Conservation (phyloP, 2,329 filamentous ascomycete genomes). For the Aureobasidium namibiae region DNA sequence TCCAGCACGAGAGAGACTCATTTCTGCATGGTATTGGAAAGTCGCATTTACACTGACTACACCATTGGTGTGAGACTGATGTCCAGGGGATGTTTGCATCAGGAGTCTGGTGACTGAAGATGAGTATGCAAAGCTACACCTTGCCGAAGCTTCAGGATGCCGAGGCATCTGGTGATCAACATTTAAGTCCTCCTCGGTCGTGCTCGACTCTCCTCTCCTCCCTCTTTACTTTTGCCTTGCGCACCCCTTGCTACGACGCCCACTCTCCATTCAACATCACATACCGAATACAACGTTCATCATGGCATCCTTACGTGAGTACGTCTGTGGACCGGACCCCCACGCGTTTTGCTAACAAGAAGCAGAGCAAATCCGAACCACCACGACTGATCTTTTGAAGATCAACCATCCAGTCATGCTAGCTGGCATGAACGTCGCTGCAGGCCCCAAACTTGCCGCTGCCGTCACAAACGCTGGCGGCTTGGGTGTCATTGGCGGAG, state of each 20-base stretch:
- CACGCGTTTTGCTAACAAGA: conserved; percentile 21
- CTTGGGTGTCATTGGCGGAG: conserved; percentile 90
- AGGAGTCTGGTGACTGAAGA: background rate
- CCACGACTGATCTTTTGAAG: conserved; percentile 89
- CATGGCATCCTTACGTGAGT: conserved; percentile 78
- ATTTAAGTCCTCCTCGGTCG: conserved; percentile 5
- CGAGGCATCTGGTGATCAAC: conserved; percentile 10
- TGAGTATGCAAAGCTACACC: background rate
- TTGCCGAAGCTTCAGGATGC: background rate
- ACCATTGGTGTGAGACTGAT: no score
- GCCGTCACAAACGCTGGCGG: conserved; percentile 96
- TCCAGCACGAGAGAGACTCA: background rate
- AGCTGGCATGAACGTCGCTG: conserved; percentile 98
- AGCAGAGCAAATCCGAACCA: conserved; percentile 79
- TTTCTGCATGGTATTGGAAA: background rate
- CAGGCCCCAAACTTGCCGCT: conserved; percentile 89
- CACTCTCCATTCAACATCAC: conserved; percentile 10
- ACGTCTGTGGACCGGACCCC: conserved; percentile 18
- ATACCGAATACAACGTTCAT: background rate
- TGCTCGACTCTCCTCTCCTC: background rate
- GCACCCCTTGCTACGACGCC: background rate
- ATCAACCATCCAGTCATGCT: conserved; percentile 96
- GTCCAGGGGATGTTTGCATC: no score
- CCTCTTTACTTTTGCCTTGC: background rate
- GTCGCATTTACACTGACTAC: background rate